phyloP scores from a whole-genome alignment of 1,139 yeast species.

The Suhomyces chickasaworum region DNA sequence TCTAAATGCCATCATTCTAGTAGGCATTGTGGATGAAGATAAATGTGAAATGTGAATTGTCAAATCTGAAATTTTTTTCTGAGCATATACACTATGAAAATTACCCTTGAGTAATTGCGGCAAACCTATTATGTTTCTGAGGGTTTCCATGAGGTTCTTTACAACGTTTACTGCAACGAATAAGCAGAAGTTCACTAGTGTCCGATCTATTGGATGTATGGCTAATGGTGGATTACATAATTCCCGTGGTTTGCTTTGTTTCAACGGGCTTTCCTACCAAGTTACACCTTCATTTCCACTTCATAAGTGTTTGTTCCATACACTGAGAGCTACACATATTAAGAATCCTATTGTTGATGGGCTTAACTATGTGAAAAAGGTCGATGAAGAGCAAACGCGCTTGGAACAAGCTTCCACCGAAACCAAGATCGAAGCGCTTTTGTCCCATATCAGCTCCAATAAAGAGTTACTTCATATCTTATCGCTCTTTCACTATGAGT shows the following conservation, averaged over 20 bases:
- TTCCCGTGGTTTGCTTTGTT: not conserved
- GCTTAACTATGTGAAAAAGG: conserved; percentile 32
- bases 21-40: conserved; percentile 3
- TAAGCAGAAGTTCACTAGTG: not conserved
- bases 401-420: conserved; percentile 22
- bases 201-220: not conserved
- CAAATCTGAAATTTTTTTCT: conserved; percentile 8
- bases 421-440: conserved; percentile 27
- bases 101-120: not conserved
- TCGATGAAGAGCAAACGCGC: conserved; percentile 30
- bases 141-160: not conserved
- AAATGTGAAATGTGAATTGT: no score
- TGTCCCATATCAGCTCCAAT: conserved; percentile 28
- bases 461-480: conserved; percentile 37
- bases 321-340: not conserved
- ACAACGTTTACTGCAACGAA: not conserved
- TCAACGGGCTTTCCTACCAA: not conserved
- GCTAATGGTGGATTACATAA: not conserved
- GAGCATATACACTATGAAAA: conserved; percentile 4
- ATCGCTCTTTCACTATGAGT: conserved; percentile 36
- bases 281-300: no score
- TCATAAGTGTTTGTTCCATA: not conserved
- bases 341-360: conserved; percentile 8
- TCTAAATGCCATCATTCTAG: conserved; percentile 10
- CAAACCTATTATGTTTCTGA: not conserved